Percentiles rank a stretch among this genome's conserved stretches.
These are phyloP conservation scores for Paraphaeosphaeria sporulosa DNA, from an alignment of 2,329 filamentous ascomycete species.

Conservation along the genomic window DNA sequence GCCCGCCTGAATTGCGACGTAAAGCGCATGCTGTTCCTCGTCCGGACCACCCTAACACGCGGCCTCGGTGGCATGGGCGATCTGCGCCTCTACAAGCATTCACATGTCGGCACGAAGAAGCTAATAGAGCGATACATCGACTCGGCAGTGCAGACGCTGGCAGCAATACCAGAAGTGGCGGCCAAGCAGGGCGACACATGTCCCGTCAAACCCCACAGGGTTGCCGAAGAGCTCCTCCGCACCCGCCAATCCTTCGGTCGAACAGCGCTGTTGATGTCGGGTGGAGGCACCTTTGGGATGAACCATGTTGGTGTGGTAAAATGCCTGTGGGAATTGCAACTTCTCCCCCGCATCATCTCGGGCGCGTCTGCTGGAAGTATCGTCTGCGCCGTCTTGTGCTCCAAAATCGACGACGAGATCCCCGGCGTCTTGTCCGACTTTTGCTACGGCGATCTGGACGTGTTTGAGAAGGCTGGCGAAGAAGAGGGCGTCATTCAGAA, in stretches of 20 bases:
- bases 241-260: conserved; percentile 84
- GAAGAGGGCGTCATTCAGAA: conserved; percentile 72
- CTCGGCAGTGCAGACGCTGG: conserved; percentile 77
- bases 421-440: conserved; percentile 73
- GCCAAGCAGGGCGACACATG: conserved; percentile 57
- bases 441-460: conserved; percentile 79
- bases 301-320: conserved; percentile 90
- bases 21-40: conserved; percentile 77
- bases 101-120: conserved; percentile 84
- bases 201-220: conserved; percentile 64
- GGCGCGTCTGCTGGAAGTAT: conserved; percentile 89
- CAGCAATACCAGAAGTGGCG: conserved; percentile 71
- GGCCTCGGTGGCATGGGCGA: conserved; percentile 88
- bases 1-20: conserved; percentile 77
- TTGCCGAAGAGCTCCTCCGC: conserved; percentile 74
- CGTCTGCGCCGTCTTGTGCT: conserved; percentile 81
- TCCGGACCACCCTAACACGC: conserved; percentile 81
- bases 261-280: conserved; percentile 82
- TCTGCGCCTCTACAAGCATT: conserved; percentile 80
- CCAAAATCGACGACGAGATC: conserved; percentile 79
- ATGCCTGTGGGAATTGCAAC: conserved; percentile 74
- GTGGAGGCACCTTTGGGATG: conserved; percentile 90
- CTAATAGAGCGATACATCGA: conserved; percentile 88
- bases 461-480: conserved; percentile 72
- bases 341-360: conserved; percentile 86